Evolutionary conservation across 371 early-diverging fungal genomes (phyloP), one percentile per base, ranked within the genome.

Genomic region (Syncephalastrum contaminatum): DNA sequence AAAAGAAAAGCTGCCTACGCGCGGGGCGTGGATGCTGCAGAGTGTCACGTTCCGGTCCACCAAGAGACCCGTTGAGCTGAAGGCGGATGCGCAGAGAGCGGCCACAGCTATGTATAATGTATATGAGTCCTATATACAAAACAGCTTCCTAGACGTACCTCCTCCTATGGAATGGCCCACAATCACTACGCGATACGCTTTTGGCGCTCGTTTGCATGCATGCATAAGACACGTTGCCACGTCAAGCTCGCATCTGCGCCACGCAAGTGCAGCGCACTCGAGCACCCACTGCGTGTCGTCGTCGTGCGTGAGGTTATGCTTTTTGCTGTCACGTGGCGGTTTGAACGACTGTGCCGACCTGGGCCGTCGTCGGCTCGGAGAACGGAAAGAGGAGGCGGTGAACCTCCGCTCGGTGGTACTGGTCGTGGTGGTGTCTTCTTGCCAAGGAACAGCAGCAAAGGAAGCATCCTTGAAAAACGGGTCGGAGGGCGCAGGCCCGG

Each of bases 201-300:
- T 48, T 13, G 70, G 74, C 40, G 64, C 30, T 10, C 52, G 47
- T 10, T 56, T 56, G 53, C 70, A 70, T 2, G 66, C 50, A n/a
- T 68, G 67, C 74, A 73, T 70, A 20, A 73, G 45, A 19, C 61
- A 42, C 3, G 74, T 73, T 14, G 70, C 74, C 15, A 73, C 74
- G n/a, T 60, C 59, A 51, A 73, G 53, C 41, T 73, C 74, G 55
- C 70, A 70, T 13, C 66, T 53, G 18, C 62, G 61, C 74, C 74
- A 73, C 18, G 70, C 68, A 15, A 62, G 60, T 10, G 67, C 54
- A 10, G 74, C 74, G 27, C 66, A 64, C n/a, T 68, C 66, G 43
- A 73, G 41, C 10, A 73, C 74, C 60, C 64, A 73, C 20, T 64
- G 67, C 1, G 57, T 21, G 13, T 20, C 18, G 15, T 64, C 60